Conservation (phyloP, 352 stramenopile genomes). For the Phytopythium ostracodes region DNA sequence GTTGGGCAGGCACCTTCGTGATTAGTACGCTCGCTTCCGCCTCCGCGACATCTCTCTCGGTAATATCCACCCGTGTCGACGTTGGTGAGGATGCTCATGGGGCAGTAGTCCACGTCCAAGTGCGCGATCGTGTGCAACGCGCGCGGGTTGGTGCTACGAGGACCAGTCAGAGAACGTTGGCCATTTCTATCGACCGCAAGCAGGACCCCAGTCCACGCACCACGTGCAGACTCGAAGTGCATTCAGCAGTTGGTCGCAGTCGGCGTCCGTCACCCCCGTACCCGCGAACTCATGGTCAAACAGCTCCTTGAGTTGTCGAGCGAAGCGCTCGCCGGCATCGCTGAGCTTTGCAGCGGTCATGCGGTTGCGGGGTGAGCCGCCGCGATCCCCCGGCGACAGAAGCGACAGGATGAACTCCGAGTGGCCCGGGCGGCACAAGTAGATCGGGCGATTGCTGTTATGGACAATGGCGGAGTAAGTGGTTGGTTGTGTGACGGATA, state of each 20-base stretch:
- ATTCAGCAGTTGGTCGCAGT: no score
- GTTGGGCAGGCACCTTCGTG: background rate
- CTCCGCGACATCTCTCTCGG: background rate
- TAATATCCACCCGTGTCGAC: slow-evolving; percentile 26
- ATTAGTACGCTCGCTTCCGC: background rate
- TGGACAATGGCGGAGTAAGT: background rate
- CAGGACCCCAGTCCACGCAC: slow-evolving; percentile 6
- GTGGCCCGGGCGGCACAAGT: slow-evolving; percentile 35
- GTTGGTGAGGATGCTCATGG: slow-evolving; percentile 40
- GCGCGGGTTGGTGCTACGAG: slow-evolving; percentile 24
- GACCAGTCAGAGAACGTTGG: background rate
- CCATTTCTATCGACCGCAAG: background rate
- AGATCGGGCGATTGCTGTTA: slow-evolving; percentile 21
- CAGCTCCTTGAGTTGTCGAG: slow-evolving; percentile 19
- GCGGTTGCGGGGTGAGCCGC: slow-evolving; percentile 8
- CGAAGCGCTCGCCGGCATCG: slow-evolving; percentile 20
- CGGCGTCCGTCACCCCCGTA: no score
- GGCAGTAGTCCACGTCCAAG: slow-evolving; percentile 33
- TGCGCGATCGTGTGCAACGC: slow-evolving; percentile 37
- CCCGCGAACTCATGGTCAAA: slow-evolving; percentile 14
- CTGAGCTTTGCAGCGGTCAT: slow-evolving; percentile 12
- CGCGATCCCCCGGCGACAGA: slow-evolving; percentile 13
- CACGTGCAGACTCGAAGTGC: slow-evolving; percentile 37
- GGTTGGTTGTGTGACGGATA: no score
- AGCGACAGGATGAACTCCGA: slow-evolving; percentile 23